Percentiles rank a stretch among this genome's conserved stretches.
These are phyloP conservation scores for Fusarium redolens DNA, from an alignment of 2,329 filamentous ascomycete genomes.

Conservation along the genomic window DNA sequence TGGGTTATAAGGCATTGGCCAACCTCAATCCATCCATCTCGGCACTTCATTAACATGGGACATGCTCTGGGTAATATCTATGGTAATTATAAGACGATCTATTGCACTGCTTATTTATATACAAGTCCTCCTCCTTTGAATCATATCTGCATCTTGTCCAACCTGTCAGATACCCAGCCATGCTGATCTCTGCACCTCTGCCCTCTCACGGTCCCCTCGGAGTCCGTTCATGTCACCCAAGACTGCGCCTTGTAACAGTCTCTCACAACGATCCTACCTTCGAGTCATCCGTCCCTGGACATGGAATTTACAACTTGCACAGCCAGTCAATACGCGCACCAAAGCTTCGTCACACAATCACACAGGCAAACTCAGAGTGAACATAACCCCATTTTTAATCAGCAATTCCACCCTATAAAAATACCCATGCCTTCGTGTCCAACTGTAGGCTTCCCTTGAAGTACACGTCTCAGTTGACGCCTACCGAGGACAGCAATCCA, in stretches of 20 bases:
- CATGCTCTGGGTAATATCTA: background rate
- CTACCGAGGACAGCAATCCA: conserved; percentile 32
- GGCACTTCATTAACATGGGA: background rate
- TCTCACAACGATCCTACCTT: background rate
- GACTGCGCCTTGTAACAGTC: conserved; percentile 14
- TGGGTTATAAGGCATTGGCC: conserved; percentile 1
- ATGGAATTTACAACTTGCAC: background rate
- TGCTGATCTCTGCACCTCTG: background rate
- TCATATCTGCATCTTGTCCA: background rate
- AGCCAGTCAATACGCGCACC: background rate
- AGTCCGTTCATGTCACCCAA: conserved; percentile 9
- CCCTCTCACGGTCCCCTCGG: background rate
- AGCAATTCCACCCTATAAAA: conserved; percentile 27
- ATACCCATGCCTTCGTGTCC: conserved; percentile 38
- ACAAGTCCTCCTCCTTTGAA: background rate
- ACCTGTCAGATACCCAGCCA: background rate
- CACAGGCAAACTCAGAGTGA: background rate
- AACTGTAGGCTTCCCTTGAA: conserved; percentile 34
- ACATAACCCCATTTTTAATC: conserved; percentile 36
- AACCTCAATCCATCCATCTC: background rate
- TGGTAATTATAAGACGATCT: background rate
- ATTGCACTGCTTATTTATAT: background rate
- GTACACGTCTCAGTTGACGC: conserved; percentile 27
- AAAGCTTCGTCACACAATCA: background rate
- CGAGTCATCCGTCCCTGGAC: conserved; percentile 8